Evolutionary conservation across 345 rosid genomes (phyloP).

Genomic region (Geranium rotundifolium): DNA sequence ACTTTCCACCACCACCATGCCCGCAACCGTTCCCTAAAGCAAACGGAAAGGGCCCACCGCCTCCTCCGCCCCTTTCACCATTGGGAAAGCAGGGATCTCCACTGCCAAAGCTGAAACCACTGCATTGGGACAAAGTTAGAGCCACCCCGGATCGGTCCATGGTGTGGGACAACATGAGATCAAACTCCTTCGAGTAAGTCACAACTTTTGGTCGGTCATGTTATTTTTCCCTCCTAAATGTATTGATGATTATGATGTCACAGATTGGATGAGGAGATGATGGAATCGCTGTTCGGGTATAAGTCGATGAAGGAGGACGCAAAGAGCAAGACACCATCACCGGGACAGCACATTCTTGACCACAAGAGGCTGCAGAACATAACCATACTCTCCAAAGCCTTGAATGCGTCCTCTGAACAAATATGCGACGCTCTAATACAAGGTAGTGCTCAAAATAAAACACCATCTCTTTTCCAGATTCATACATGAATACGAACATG

Average conservation of each 20-base stretch:
- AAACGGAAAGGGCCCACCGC: constrained; percentile 45
- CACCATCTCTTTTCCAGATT: background rate
- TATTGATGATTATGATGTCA: background rate
- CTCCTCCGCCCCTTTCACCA: constrained; percentile 48
- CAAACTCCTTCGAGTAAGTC: constrained; percentile 95
- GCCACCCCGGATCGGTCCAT: constrained; percentile 70
- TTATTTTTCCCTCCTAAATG: background rate
- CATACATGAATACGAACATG: background rate
- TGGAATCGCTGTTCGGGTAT: constrained; percentile 87
- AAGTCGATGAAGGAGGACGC: constrained; percentile 59
- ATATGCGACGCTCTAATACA: constrained; percentile 56
- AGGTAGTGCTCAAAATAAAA: too few relatives aligned
- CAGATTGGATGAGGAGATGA: constrained; percentile 98
- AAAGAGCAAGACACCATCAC: constrained; percentile 82
- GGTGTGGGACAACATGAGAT: constrained; percentile 91
- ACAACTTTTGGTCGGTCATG: constrained; percentile 3
- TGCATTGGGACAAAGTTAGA: constrained; percentile 99
- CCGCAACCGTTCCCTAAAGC: constrained; percentile 45
- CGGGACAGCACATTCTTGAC: constrained; percentile 81
- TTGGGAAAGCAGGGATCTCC: constrained; percentile 66
- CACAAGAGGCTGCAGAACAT: constrained; percentile 87
- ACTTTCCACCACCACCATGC: constrained; percentile 47
- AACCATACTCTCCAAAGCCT: constrained; percentile 80
- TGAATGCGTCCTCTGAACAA: constrained; percentile 67
- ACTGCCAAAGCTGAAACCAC: constrained; percentile 85